Evolutionary conservation across 2,329 filamentous ascomycete genomes (phyloP), one percentile per base, ranked within the genome.

Genomic region (Phaeophleospora eucalypticola): DNA sequence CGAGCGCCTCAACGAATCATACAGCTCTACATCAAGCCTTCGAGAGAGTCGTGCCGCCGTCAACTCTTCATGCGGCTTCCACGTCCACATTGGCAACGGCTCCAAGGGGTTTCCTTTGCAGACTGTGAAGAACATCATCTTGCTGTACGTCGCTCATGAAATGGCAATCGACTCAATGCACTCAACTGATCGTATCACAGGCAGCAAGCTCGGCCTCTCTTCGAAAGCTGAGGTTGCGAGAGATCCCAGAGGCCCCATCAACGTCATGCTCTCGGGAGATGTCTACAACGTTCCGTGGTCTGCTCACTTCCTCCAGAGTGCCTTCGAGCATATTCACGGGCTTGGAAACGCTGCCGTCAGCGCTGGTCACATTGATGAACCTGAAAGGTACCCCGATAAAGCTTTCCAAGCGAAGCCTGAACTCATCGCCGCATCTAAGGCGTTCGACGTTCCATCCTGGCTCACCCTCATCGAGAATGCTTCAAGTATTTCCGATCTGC

Each of bases 51-150:
- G 57, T 4, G 29, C 64, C 6, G 39, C 53, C n/a, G 43, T 46
- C 34, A 64, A 65, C 41, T 18, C 44, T 3, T 49, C 42, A 2
- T 55, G 52, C 19, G 63, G 60, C 0, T 24, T 64, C 1, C 64
- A 68, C 38, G 54, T 67, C 15, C 64, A 68, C 41, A 51, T 68
- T 18, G 62, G 63, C 3, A 58, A 63, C 19, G 56, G 52, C 1
- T 33, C 21, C n/a, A 20, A 50, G 3, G 54, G 56, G 0, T 65
- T 65, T 32, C 43, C 42, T 4, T 34, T 60, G 10, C 20, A 43
- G 6, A 54, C 55, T 1, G 32, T 68, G n/a, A 57, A 58, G 45
- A 66, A 65, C 21, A 21, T 67, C 8, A 33, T 64, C 19, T 54
- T 53, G 1, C 36, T 59, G 3, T 43, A 57, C 12, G 56, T 56